These are phyloP conservation scores for Phytophthora foliorum DNA, from an alignment of 352 stramenopile species.

Conservation along the genomic window DNA sequence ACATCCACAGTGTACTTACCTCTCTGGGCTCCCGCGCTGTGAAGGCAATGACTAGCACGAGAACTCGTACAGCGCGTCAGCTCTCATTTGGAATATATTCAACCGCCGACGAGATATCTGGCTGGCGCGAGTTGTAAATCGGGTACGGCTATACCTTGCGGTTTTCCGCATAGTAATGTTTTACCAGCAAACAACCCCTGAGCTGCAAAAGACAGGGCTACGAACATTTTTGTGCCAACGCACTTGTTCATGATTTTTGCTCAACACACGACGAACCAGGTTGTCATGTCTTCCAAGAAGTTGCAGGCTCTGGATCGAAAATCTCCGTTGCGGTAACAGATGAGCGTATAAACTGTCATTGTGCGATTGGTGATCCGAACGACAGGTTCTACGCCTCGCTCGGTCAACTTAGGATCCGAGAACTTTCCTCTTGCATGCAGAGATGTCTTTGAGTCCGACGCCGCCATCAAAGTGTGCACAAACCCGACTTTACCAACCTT, in stretches of 20 bases:
- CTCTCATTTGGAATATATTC: slow-evolving; percentile 58
- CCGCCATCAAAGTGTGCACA: slow-evolving; percentile 40
- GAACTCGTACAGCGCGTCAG: slow-evolving; percentile 43
- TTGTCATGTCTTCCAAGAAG: slow-evolving; percentile 42
- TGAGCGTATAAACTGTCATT: slow-evolving; percentile 40
- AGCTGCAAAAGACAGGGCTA: slow-evolving; percentile 57
- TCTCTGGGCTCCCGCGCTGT: slow-evolving; percentile 22
- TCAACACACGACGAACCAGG: slow-evolving; percentile 35
- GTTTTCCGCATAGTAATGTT: slow-evolving; percentile 58
- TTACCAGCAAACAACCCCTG: slow-evolving; percentile 61
- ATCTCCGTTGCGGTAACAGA: slow-evolving; percentile 26
- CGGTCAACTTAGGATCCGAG: not conserved
- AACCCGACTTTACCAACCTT: slow-evolving; percentile 57
- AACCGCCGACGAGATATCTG: slow-evolving; percentile 50
- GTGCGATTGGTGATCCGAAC: slow-evolving; percentile 13
- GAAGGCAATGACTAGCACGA: slow-evolving; percentile 33
- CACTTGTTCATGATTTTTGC: slow-evolving; percentile 56
- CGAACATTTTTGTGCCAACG: slow-evolving; percentile 47
- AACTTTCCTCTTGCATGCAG: slow-evolving; percentile 32
- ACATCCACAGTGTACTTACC: no score
- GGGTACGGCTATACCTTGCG: slow-evolving; percentile 43
- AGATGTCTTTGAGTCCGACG: slow-evolving; percentile 26
- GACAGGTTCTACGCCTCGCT: slow-evolving; percentile 42
- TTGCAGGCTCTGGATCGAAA: slow-evolving; percentile 2
- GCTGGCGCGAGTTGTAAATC: slow-evolving; percentile 33